These are phyloP conservation scores for Galerina sulciceps DNA, from an alignment of 768 basidiomycete species.

Conservation along the genomic window DNA sequence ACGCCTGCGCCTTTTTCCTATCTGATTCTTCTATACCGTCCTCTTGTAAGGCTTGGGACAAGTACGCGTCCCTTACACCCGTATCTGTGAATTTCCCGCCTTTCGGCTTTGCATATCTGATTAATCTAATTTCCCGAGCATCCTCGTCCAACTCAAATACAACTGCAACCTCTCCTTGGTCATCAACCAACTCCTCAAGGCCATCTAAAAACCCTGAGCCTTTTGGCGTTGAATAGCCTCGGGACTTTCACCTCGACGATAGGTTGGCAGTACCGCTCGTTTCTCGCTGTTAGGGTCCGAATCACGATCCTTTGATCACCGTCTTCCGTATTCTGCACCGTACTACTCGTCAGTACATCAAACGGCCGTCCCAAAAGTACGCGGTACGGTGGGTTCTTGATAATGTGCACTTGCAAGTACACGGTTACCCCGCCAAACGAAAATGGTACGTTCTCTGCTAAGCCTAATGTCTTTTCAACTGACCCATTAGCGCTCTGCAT, in stretches of 20 bases:
- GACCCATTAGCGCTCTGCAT: conserved; percentile 28
- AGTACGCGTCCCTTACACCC: neutral
- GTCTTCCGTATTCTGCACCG: conserved; percentile 15
- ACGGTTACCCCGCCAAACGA: conserved; percentile 23
- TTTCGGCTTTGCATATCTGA: neutral
- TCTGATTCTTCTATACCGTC: no score
- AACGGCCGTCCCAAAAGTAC: conserved; percentile 25
- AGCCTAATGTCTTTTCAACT: conserved; percentile 23
- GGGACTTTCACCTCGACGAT: neutral
- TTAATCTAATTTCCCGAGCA: neutral
- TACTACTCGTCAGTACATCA: conserved; percentile 17
- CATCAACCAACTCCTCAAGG: conserved; percentile 17
- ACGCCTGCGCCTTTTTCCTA: neutral
- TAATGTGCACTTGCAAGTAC: conserved; percentile 32
- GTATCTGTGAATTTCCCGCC: neutral
- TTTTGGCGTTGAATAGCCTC: neutral
- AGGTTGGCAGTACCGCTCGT: conserved; percentile 15
- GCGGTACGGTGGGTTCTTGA: conserved; percentile 25
- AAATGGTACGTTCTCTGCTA: conserved; percentile 28
- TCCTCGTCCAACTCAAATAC: neutral
- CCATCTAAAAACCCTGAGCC: conserved; percentile 11
- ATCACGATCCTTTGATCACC: conserved; percentile 20
- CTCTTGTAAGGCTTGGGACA: no score
- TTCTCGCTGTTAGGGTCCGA: conserved; percentile 17
- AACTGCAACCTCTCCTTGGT: conserved; percentile 18